phyloP scores from a whole-genome alignment of 2,329 filamentous ascomycete genomes.

The Arthroderma sp. region DNA sequence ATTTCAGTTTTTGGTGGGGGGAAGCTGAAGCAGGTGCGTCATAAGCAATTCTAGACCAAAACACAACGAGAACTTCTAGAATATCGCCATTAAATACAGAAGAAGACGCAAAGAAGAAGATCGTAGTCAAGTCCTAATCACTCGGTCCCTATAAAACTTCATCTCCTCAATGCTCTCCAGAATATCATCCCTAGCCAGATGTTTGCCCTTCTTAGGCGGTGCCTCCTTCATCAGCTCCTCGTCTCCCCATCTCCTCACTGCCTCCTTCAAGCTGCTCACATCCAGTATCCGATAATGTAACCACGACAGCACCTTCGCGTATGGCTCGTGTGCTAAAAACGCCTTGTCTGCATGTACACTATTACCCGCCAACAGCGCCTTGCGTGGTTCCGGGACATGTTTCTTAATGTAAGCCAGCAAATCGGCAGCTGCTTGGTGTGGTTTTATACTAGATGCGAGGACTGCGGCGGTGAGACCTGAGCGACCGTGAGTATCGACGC shows the following conservation, averaged over 20 bases:
- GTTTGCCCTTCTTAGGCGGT: conserved; percentile 60
- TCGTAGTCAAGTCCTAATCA: conserved; percentile 40
- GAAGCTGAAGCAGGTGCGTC: not conserved
- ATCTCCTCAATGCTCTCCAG: conserved; percentile 92
- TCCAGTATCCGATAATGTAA: conserved; percentile 86
- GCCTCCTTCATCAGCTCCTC: conserved; percentile 45
- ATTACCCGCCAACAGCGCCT: conserved; percentile 74
- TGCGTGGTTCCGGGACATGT: conserved; percentile 52
- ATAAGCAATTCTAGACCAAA: not conserved
- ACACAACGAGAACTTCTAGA: too few species aligned
- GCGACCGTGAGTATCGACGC: conserved; percentile 60
- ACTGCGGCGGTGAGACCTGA: conserved; percentile 74
- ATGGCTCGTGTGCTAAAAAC: conserved; percentile 66
- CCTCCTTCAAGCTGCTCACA: conserved; percentile 86
- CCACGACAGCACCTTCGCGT: conserved; percentile 57
- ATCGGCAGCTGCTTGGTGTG: conserved; percentile 55
- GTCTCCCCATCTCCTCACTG: conserved; percentile 64
- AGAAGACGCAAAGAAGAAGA: not conserved
- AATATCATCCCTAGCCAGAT: conserved; percentile 81
- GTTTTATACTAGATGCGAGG: conserved; percentile 56
- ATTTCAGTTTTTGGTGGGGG: too few species aligned
- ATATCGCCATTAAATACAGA: too few species aligned
- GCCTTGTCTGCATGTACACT: conserved; percentile 80
- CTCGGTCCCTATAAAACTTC: conserved; percentile 58
- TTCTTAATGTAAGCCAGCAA: conserved; percentile 67